Base-by-base conservation (phyloP, 2,329 filamentous ascomycete species). In the Hymenoscyphus salicellus region DNA sequence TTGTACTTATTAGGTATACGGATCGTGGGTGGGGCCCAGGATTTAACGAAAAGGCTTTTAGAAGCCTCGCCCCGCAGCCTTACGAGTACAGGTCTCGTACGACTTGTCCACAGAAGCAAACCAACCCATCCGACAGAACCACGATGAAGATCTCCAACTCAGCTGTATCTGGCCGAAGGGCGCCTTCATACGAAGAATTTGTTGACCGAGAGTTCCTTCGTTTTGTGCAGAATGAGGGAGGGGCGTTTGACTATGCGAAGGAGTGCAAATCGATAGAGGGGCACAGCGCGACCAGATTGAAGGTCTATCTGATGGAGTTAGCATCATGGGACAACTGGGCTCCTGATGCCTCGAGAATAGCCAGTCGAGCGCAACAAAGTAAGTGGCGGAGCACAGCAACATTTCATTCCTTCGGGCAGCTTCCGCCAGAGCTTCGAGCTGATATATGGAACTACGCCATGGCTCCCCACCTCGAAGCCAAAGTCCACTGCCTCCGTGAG, bases 81-180 rank as follows among this genome's bases (percentile, higher is more conserved):
- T 36, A 30, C 28, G 6, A 30, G 28, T 30, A 30, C 3, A 30
- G 28, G 3, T 3, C 28, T 3, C 6, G 28, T 30, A 30, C 28
- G 6, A 30, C 28, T 30, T 6, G 3, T 30, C 28, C 28, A 30
- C 28, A 30, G 28, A 30, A 30, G 28, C 28, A 30, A 11, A 38
- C 10, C 43, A 49, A 26, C 8, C 43, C 43, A 26, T 11, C 23
- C 43, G 23, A 49, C 43, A 20, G 3, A 46, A 10, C 8, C 43
- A 49, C n/a, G n/a, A 49, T 49, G 43, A 49, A 49, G 43, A 49
- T 49, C 43, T 49, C 43, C 43, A 49, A 49, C 43, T 23, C 43
- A 49, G 20, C 43, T 23, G 43, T 49, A 20, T 49, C 43, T 26
- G 43, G 43, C 17, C 43, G 43, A 10, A 20, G n/a, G 6, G 43